A percentile compares a stretch with the other conserved stretches of the same genome.
These are phyloP conservation scores for Beauveria sp. DNA, from an alignment of 2,329 filamentous ascomycete species.

Conservation along the genomic window DNA sequence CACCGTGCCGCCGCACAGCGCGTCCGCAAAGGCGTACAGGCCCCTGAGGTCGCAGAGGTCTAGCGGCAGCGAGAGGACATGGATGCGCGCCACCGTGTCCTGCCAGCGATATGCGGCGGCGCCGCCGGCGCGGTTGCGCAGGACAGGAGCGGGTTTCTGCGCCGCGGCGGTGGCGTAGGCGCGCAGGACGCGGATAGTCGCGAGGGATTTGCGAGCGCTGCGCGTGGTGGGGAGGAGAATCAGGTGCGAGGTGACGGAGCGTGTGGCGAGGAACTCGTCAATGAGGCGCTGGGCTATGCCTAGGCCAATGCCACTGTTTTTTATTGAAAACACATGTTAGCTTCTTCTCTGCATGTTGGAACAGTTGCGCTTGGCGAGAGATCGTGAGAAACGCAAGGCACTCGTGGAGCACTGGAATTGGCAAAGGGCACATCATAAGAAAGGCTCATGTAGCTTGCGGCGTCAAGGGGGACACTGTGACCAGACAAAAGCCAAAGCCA, in stretches of 20 bases:
- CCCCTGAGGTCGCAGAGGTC: slow-evolving; percentile 52
- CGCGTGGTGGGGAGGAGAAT: slow-evolving; percentile 81
- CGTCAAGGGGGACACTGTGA: not conserved
- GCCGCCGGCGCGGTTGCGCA: slow-evolving; percentile 29
- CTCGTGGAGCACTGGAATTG: not conserved
- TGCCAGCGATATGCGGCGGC: slow-evolving; percentile 21
- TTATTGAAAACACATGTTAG: slow-evolving; percentile 7
- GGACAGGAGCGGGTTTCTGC: slow-evolving; percentile 25
- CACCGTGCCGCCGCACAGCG: slow-evolving; percentile 36
- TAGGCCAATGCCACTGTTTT: slow-evolving; percentile 71
- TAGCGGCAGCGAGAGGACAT: slow-evolving; percentile 50
- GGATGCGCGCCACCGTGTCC: slow-evolving; percentile 42
- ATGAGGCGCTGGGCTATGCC: slow-evolving; percentile 77
- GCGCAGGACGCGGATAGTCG: slow-evolving; percentile 60
- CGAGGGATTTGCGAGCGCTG: slow-evolving; percentile 61
- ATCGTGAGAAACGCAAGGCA: not conserved
- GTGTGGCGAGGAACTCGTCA: slow-evolving; percentile 74
- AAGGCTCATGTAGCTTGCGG: not conserved
- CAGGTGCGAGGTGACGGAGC: slow-evolving; percentile 59
- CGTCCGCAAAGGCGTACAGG: slow-evolving; percentile 41
- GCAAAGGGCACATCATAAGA: not conserved
- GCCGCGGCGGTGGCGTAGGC: slow-evolving; percentile 44
- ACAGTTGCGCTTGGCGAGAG: not conserved
- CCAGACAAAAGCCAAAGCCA: not conserved
- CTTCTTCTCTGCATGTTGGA: not conserved